Evolutionary conservation across 345 rosid species (phyloP).

Genomic region (Salix suchowensis): DNA sequence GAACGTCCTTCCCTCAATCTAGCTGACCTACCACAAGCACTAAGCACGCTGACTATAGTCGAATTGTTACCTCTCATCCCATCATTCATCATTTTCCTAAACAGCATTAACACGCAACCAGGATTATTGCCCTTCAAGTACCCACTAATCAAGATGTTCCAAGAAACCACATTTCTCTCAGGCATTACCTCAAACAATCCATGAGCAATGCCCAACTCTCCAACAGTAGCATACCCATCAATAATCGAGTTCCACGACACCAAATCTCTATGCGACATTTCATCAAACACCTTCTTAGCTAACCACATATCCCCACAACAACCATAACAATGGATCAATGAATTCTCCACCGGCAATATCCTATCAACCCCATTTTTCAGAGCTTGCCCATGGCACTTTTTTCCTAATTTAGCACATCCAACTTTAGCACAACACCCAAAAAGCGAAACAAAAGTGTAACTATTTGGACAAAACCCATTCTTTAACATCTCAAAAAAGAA

Average conservation of each 20-base stretch:
- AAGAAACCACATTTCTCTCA: conserved; percentile 42
- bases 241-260: conserved; percentile 56
- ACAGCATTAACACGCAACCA: conserved; percentile 40
- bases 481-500: conserved; percentile 45
- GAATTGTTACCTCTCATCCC: conserved; percentile 39
- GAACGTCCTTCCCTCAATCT: conserved; percentile 69
- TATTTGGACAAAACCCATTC: conserved; percentile 53
- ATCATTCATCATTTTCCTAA: conserved; percentile 44
- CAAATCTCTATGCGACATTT: conserved; percentile 45
- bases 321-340: conserved; percentile 46
- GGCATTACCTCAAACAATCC: conserved; percentile 48
- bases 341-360: conserved; percentile 51
- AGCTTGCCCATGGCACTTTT: conserved; percentile 55
- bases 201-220: conserved; percentile 37
- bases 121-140: conserved; percentile 32
- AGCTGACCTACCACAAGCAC: conserved; percentile 60
- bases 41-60: conserved; percentile 40
- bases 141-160: conserved; percentile 61
- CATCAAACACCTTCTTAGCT: conserved; percentile 46
- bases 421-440: conserved; percentile 40
- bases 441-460: conserved; percentile 55
- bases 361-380: conserved; percentile 46
- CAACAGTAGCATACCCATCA: conserved; percentile 19
- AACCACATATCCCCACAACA: conserved; percentile 32
- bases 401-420: conserved; percentile 34